A percentile compares a stretch with the other conserved stretches of the same genome.
These are phyloP conservation scores for Fusarium zealandicum DNA, from an alignment of 2,329 filamentous ascomycete genomes.

Conservation along the genomic window DNA sequence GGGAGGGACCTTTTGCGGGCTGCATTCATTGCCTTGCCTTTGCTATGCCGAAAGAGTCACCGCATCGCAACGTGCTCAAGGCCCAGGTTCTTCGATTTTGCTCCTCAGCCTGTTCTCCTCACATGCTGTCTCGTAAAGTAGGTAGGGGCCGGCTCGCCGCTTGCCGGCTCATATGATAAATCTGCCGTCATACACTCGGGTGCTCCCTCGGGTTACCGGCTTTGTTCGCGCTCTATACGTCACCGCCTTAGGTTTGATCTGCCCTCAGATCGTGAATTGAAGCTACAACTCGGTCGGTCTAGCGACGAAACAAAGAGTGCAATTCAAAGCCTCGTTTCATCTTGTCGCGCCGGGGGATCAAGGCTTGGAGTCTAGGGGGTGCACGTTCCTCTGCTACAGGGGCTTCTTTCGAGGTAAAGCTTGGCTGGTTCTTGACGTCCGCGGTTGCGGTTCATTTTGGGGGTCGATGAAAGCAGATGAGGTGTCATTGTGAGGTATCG, in stretches of 20 bases:
- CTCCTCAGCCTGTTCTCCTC: constrained; percentile 8
- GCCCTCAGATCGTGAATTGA: neutral
- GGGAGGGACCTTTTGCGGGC: constrained; percentile 19
- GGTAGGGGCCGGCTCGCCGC: constrained; percentile 21
- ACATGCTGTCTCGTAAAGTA: neutral
- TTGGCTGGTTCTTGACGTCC: constrained; percentile 17
- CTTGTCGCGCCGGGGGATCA: neutral
- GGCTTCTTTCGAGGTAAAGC: constrained; percentile 25
- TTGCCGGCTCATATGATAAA: constrained; percentile 29
- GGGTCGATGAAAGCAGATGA: constrained; percentile 16
- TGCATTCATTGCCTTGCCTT: constrained; percentile 20
- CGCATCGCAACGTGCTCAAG: constrained; percentile 12
- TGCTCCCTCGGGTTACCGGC: constrained; percentile 23
- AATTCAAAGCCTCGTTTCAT: neutral
- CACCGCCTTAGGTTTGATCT: constrained; percentile 13
- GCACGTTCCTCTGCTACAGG: constrained; percentile 17
- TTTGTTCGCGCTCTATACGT: constrained; percentile 25
- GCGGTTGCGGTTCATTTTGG: constrained; percentile 3
- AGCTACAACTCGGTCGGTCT: neutral
- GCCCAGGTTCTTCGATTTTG: constrained; percentile 22
- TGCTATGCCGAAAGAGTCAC: constrained; percentile 20
- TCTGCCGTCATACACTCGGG: constrained; percentile 30
- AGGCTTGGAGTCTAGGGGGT: neutral
- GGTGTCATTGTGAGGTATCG: constrained; percentile 9
- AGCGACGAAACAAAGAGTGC: neutral